These are phyloP conservation scores for Solanum appendiculatum DNA, from an alignment of 257 asterid genomes.

Conservation along the genomic window DNA sequence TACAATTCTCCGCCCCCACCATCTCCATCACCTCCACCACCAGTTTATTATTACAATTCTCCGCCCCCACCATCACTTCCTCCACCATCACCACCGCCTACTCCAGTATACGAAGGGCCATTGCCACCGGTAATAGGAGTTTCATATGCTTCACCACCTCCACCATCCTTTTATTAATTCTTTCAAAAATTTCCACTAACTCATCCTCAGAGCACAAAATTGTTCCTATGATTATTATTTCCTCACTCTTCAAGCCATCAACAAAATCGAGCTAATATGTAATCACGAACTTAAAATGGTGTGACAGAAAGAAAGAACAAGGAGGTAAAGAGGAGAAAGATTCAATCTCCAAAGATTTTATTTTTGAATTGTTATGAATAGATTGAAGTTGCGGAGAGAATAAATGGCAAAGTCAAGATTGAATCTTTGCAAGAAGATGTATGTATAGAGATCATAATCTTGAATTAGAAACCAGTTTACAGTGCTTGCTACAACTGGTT, in stretches of 20 bases:
- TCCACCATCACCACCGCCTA: not conserved
- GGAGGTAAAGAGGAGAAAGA: conserved; percentile 18
- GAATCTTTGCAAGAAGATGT: conserved; percentile 27
- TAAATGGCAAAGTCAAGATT: conserved; percentile 23
- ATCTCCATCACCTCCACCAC: conserved; percentile 5
- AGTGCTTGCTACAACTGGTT: conserved; percentile 19
- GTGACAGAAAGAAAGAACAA: not conserved
- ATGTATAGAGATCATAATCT: conserved; percentile 39
- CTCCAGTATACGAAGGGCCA: conserved; percentile 60
- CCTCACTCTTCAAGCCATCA: not conserved
- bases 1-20: conserved; percentile 17
- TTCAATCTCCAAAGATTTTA: conserved; percentile 22
- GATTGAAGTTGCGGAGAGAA: conserved; percentile 37
- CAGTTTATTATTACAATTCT: conserved; percentile 20
- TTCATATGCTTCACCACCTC: conserved; percentile 87
- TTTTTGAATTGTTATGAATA: conserved; percentile 15
- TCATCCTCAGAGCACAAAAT: conserved; percentile 17
- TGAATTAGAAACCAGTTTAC: conserved; percentile 16
- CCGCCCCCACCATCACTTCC: conserved; percentile 17
- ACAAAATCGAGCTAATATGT: conserved; percentile 25
- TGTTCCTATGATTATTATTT: not conserved
- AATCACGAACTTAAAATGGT: not conserved
- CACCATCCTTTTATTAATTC: conserved; percentile 88
- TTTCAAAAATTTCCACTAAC: conserved; percentile 45
- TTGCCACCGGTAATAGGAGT: conserved; percentile 63